Evolutionary conservation across 2,329 filamentous ascomycete species (phyloP).

Genomic region (Xylariaceae sp.): DNA sequence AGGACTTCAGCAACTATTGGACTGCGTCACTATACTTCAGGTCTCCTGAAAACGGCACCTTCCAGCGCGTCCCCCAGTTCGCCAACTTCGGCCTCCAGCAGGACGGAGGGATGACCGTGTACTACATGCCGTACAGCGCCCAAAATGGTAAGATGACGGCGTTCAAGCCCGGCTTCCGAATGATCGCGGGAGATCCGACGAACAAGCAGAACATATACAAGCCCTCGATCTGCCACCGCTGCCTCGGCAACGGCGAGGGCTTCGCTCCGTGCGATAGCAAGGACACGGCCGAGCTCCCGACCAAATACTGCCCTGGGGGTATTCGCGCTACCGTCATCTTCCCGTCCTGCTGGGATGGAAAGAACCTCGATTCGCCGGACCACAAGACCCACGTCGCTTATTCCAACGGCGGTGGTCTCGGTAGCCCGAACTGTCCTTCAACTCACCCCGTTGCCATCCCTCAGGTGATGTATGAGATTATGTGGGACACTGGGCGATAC

Average conservation of each 20-base stretch:
- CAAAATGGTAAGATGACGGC: constrained; percentile 42
- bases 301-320: constrained; percentile 21
- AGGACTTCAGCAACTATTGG: constrained; percentile 42
- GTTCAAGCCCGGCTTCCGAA: constrained; percentile 46
- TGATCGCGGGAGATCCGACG: no score
- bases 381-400: constrained; percentile 29
- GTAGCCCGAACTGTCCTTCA: constrained; percentile 23
- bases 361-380: constrained; percentile 27
- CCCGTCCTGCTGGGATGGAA: constrained; percentile 30
- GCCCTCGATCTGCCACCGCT: no score
- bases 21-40: constrained; percentile 40
- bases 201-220: no score
- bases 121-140: constrained; percentile 43
- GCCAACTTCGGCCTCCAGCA: constrained; percentile 33
- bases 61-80: constrained; percentile 40
- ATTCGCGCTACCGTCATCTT: constrained; percentile 28
- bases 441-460: constrained; percentile 28
- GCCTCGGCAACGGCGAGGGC: no score
- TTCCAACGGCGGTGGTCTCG: constrained; percentile 21
- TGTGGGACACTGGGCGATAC: constrained; percentile 28
- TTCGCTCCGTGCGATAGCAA: no score
- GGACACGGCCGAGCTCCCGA: constrained; percentile 35
- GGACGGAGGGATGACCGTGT: constrained; percentile 47
- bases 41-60: constrained; percentile 37
- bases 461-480: constrained; percentile 27